Evolutionary conservation across 2,329 filamentous ascomycete species (phyloP).

Genomic region (Colletotrichum magnum): DNA sequence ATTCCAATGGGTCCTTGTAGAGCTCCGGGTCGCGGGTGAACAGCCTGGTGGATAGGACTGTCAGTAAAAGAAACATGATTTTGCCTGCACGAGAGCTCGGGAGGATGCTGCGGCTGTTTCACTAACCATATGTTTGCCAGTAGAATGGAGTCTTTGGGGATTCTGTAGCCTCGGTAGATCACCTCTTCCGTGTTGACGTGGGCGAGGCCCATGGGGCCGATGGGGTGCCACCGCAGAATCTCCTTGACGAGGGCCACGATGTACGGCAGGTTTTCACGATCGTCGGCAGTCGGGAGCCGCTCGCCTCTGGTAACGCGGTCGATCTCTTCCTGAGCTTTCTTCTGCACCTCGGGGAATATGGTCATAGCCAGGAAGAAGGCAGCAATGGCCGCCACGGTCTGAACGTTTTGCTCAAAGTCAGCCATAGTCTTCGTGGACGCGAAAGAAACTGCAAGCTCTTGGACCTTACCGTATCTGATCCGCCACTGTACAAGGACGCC

Average conservation of each 20-base stretch:
- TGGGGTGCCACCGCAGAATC: conserved; percentile 67
- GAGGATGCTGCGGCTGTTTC: conserved; percentile 46
- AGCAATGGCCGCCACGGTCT: conserved; percentile 51
- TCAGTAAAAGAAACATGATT: neutral
- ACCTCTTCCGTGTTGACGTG: conserved; percentile 50
- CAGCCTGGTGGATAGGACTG: neutral
- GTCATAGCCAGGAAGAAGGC: conserved; percentile 64
- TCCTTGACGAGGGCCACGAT: conserved; percentile 69
- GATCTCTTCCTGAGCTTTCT: conserved; percentile 64
- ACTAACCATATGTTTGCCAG: conserved; percentile 49
- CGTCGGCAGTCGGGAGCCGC: conserved; percentile 63
- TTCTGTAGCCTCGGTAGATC: conserved; percentile 1
- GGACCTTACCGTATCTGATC: conserved; percentile 34
- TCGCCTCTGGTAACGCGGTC: conserved; percentile 63
- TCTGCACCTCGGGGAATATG: conserved; percentile 60
- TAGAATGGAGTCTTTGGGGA: conserved; percentile 48
- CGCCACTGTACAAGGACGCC: conserved; percentile 28
- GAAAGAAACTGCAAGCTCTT: too few species aligned
- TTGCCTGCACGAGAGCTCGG: too few species aligned
- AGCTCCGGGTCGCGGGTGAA: conserved; percentile 73
- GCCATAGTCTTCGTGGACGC: too few species aligned
- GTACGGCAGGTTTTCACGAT: conserved; percentile 65
- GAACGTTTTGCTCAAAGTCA: neutral
- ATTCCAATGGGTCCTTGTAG: conserved; percentile 61
- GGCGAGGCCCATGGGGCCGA: conserved; percentile 59